These are phyloP conservation scores for Pyricularia sp. DNA, from an alignment of 2,329 filamentous ascomycete genomes.

Conservation along the genomic window DNA sequence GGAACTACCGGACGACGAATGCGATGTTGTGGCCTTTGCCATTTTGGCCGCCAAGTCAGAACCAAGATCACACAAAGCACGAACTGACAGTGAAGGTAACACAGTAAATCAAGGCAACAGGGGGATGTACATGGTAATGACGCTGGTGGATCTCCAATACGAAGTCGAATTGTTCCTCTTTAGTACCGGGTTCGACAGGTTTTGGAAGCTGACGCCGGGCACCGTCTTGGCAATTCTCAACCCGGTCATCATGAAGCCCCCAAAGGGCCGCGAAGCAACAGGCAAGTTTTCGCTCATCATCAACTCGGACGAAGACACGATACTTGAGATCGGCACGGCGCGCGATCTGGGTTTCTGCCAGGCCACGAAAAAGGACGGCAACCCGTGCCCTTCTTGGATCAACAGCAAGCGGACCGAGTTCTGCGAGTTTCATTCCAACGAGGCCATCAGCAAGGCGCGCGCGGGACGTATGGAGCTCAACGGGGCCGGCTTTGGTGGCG, in stretches of 20 bases:
- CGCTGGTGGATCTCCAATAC: conserved; percentile 79
- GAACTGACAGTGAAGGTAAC: conserved; percentile 28
- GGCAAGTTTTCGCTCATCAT: conserved; percentile 81
- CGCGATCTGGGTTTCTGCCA: conserved; percentile 87
- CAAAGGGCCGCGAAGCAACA: conserved; percentile 62
- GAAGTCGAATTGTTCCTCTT: conserved; percentile 91
- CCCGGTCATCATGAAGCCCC: conserved; percentile 81
- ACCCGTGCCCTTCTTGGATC: conserved; percentile 73
- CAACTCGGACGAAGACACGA: conserved; percentile 75
- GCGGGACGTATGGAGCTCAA: conserved; percentile 72
- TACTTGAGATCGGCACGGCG: conserved; percentile 79
- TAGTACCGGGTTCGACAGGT: conserved; percentile 79
- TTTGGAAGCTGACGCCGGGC: conserved; percentile 90
- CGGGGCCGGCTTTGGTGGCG: conserved; percentile 46
- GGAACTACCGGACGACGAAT: conserved; percentile 70
- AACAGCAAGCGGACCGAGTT: conserved; percentile 81
- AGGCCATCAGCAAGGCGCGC: conserved; percentile 61
- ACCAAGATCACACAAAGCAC: conserved; percentile 52
- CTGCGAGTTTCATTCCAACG: conserved; percentile 87
- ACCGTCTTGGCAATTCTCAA: conserved; percentile 90
- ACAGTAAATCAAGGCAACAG: conserved; percentile 39
- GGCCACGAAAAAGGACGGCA: conserved; percentile 73
- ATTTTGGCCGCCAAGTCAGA: conserved; percentile 84
- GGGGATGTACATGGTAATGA: conserved; percentile 89
- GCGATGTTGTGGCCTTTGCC: conserved; percentile 82